A percentile compares a stretch with the other conserved stretches of the same genome.
Evolutionary conservation across 371 early-diverging fungal species (phyloP).

Genomic region (Mucor indicus): DNA sequence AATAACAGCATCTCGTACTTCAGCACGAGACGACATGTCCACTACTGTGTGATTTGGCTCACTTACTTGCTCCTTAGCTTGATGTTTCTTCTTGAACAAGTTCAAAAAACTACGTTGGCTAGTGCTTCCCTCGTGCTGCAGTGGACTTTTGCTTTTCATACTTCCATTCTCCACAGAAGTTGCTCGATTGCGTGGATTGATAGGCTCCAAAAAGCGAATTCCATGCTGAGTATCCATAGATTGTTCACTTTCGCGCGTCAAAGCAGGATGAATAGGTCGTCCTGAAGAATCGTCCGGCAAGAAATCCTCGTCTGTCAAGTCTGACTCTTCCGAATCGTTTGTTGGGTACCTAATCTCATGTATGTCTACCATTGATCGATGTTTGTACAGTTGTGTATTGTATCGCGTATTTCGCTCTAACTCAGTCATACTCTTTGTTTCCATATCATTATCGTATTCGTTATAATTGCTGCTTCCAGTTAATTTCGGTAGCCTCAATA

Average conservation of each 20-base stretch:
- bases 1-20: too few species aligned
- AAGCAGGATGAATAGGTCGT: not conserved
- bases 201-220: conserved; percentile 41
- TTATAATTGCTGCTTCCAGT: too few species aligned
- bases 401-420: conserved; percentile 31
- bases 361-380: too few species aligned
- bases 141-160: conserved; percentile 22
- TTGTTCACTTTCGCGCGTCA: conserved; percentile 7
- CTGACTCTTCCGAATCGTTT: too few species aligned
- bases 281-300: conserved; percentile 21
- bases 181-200: conserved; percentile 30
- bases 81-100: conserved; percentile 5
- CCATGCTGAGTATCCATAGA: conserved; percentile 22
- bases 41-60: not conserved
- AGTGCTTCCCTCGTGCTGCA: conserved; percentile 29
- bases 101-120: conserved; percentile 29
- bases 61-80: not conserved
- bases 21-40: not conserved
- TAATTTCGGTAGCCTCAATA: too few species aligned
- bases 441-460: conserved; percentile 2
- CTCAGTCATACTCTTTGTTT: conserved; percentile 17
- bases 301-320: conserved; percentile 29
- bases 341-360: too few species aligned
- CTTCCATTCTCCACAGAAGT: too few species aligned
- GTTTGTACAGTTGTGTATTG: conserved; percentile 27